Conservation (phyloP, 2,329 filamentous ascomycete genomes). For the Septoria linicola region DNA sequence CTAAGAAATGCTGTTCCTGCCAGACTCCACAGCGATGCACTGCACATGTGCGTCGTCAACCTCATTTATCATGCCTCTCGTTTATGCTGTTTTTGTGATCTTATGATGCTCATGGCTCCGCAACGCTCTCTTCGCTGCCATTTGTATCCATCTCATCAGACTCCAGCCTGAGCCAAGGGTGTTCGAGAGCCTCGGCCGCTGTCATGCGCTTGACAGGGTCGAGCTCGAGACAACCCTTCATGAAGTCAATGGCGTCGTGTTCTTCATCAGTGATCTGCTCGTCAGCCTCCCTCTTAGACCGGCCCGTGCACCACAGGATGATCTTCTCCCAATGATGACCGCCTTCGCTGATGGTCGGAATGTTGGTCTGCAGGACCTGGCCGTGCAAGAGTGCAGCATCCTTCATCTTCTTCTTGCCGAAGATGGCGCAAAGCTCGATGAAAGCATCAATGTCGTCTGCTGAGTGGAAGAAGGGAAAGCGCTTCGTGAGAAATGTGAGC, state of each 20-base stretch:
- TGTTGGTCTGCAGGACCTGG: slow-evolving; percentile 85
- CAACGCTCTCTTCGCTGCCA: slow-evolving; percentile 10
- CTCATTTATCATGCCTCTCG: slow-evolving; percentile 5
- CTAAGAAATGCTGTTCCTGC: slow-evolving; percentile 7
- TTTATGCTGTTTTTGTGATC: not conserved
- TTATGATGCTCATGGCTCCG: not conserved
- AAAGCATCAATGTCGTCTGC: slow-evolving; percentile 97
- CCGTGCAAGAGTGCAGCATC: slow-evolving; percentile 79
- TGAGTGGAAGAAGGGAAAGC: slow-evolving; percentile 98
- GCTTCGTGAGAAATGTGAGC: slow-evolving; percentile 84
- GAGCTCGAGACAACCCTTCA: slow-evolving; percentile 71
- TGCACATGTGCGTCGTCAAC: not conserved
- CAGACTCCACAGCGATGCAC: not conserved
- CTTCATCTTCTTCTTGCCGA: slow-evolving; percentile 82
- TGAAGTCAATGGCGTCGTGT: slow-evolving; percentile 69
- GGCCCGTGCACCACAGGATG: slow-evolving; percentile 88
- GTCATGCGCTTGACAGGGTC: slow-evolving; percentile 73
- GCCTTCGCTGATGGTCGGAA: slow-evolving; percentile 81
- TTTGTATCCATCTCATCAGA: slow-evolving; percentile 16
- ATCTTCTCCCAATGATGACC: slow-evolving; percentile 92
- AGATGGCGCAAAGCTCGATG: slow-evolving; percentile 96
- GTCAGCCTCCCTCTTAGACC: slow-evolving; percentile 55
- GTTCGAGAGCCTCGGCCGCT: slow-evolving; percentile 69
- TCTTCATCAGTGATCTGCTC: slow-evolving; percentile 65
- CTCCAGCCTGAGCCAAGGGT: slow-evolving; percentile 48